phyloP scores from a whole-genome alignment of 192 early-diverging fungal genomes.

The Obelidium mucronatum region DNA sequence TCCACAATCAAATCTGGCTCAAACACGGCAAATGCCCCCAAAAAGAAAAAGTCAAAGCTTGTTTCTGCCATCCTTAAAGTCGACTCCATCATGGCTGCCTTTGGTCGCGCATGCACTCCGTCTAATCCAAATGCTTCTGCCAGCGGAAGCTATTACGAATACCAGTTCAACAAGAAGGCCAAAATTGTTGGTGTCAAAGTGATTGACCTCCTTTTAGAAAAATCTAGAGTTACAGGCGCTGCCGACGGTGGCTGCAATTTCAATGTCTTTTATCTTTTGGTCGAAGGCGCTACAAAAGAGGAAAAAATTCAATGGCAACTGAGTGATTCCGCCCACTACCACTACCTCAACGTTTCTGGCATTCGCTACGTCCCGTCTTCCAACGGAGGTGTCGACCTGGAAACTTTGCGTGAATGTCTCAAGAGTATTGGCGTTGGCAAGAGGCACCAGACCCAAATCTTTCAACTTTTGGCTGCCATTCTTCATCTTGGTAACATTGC shows the following conservation, averaged over 20 bases:
- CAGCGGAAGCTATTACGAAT: slow-evolving; percentile 78
- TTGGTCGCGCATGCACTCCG: slow-evolving; percentile 74
- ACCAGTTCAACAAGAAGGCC: slow-evolving; percentile 88
- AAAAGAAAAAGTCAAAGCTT: slow-evolving; percentile 73
- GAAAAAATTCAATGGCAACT: slow-evolving; percentile 79
- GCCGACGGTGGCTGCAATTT: slow-evolving; percentile 81
- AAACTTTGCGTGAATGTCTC: slow-evolving; percentile 45
- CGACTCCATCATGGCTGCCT: slow-evolving; percentile 74
- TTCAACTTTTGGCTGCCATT: slow-evolving; percentile 84
- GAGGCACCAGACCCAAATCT: slow-evolving; percentile 77
- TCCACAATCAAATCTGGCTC: slow-evolving; percentile 47
- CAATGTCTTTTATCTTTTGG: slow-evolving; percentile 91
- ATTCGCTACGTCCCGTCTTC: slow-evolving; percentile 4
- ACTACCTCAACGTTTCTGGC: slow-evolving; percentile 51
- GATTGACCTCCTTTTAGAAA: slow-evolving; percentile 88
- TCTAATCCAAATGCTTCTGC: slow-evolving; percentile 73
- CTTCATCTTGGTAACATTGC: slow-evolving; percentile 92
- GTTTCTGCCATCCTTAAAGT: slow-evolving; percentile 74
- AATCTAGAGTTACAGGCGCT: slow-evolving; percentile 70
- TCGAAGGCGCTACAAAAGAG: slow-evolving; percentile 77
- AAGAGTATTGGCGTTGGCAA: slow-evolving; percentile 58
- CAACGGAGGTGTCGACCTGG: slow-evolving; percentile 15
- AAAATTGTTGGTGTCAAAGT: slow-evolving; percentile 81
- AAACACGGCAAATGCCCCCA: slow-evolving; percentile 53
- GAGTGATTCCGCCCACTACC: slow-evolving; percentile 64